These are phyloP conservation scores for Apocynum venetum DNA, from an alignment of 257 asterid species.

Conservation along the genomic window DNA sequence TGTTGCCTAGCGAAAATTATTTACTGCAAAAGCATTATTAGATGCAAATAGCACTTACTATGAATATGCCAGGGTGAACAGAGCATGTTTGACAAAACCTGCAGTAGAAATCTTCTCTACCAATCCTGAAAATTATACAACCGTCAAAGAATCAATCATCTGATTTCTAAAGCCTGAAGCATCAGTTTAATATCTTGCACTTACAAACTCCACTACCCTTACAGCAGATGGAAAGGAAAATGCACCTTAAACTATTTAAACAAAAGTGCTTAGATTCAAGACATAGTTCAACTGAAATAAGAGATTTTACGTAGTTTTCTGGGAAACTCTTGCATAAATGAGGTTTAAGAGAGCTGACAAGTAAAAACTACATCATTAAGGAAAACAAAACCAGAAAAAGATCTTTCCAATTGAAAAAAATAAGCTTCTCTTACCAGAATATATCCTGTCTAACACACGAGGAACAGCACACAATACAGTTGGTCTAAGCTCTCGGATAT, in stretches of 20 bases:
- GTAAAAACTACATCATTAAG: not conserved
- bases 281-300: not conserved
- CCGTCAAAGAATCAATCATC: not conserved
- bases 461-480: conserved; percentile 68
- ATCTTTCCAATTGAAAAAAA: not conserved
- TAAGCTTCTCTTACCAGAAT: conserved; percentile 43
- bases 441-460: conserved; percentile 76
- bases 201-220: not conserved
- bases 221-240: not conserved
- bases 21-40: not conserved
- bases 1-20: not conserved
- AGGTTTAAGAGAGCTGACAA: not conserved
- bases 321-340: not conserved
- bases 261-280: not conserved
- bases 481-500: conserved; percentile 76
- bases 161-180: not conserved
- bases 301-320: not conserved
- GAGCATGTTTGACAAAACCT: conserved; percentile 44
- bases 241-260: not conserved
- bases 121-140: conserved; percentile 43
- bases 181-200: not conserved
- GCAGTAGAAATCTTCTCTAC: conserved; percentile 61
- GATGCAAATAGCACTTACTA: conserved; percentile 45
- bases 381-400: not conserved
- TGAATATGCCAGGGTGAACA: conserved; percentile 63